phyloP scores from a whole-genome alignment of 2,329 filamentous ascomycete species.

The Coleophoma eucalyptorum region DNA sequence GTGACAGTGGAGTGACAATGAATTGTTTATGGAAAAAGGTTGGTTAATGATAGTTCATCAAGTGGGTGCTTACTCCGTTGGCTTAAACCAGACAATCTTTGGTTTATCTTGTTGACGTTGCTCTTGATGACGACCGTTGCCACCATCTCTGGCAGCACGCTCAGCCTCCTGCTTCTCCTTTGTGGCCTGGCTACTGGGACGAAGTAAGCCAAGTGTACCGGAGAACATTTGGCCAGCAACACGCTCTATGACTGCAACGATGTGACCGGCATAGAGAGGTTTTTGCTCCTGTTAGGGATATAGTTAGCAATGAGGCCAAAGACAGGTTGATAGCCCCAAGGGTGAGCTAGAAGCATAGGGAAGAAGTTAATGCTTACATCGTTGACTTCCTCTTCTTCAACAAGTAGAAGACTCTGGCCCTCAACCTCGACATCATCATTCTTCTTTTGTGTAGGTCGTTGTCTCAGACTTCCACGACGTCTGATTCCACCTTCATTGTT shows the following conservation, averaged over 20 bases:
- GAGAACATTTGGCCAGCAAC: conserved; percentile 99
- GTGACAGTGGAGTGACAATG: no score
- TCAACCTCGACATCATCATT: conserved; percentile 99
- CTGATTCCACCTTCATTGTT: conserved; percentile 80
- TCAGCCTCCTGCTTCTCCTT: conserved; percentile 99
- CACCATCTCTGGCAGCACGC: conserved; percentile 83
- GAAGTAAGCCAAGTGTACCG: conserved; percentile 86
- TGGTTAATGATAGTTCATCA: background rate
- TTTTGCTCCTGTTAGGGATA: no score
- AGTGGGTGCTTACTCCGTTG: conserved; percentile 60
- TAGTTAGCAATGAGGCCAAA: no score
- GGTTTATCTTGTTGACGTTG: conserved; percentile 91
- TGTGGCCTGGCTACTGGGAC: conserved; percentile 95
- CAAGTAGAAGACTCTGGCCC: conserved; percentile 90
- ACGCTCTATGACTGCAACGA: conserved; percentile 95
- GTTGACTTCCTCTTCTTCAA: conserved; percentile 98
- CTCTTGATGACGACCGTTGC: conserved; percentile 66
- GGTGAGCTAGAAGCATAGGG: no score
- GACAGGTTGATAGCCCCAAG: no score
- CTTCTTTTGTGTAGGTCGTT: conserved; percentile 98
- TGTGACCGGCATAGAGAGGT: conserved; percentile 92
- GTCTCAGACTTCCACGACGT: conserved; percentile 88
- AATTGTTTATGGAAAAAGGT: no score
- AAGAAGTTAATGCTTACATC: no score
- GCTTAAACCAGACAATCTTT: conserved; percentile 99